A percentile compares a stretch with the other conserved stretches of the same genome.
phyloP scores from a whole-genome alignment of 441 rosid species.

The Arabidopsis lyrata region DNA sequence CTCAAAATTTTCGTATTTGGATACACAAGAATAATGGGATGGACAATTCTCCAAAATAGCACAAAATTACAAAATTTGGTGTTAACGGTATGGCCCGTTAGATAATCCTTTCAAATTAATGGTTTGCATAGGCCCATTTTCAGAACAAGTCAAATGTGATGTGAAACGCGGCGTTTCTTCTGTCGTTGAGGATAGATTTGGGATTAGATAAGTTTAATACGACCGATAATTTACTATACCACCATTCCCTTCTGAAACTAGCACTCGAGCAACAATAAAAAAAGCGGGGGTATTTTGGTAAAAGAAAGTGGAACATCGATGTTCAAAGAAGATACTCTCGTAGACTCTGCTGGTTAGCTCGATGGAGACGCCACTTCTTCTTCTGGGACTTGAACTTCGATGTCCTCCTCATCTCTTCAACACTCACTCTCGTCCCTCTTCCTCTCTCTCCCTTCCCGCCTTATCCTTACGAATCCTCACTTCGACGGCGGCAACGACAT shows the following conservation, averaged over 20 bases:
- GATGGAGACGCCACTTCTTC: slow-evolving; percentile 52
- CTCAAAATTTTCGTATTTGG: background rate
- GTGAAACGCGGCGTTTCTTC: background rate
- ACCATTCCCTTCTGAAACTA: background rate
- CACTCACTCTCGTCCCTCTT: slow-evolving; percentile 41
- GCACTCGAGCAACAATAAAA: background rate
- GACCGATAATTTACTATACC: background rate
- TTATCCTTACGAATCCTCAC: slow-evolving; percentile 30
- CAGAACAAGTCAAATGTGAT: background rate
- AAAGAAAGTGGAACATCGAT: background rate
- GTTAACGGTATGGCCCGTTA: slow-evolving; percentile 2
- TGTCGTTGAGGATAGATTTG: background rate
- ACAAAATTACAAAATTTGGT: background rate
- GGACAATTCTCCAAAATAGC: background rate
- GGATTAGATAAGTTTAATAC: background rate
- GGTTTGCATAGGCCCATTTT: slow-evolving; percentile 4
- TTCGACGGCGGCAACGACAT: slow-evolving; percentile 25
- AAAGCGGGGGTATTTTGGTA: background rate
- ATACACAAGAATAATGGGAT: background rate
- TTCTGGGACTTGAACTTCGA: slow-evolving; percentile 40
- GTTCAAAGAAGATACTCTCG: background rate
- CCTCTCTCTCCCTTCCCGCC: slow-evolving; percentile 34
- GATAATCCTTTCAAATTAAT: background rate
- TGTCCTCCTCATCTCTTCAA: slow-evolving; percentile 38
- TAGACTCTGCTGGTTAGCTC: slow-evolving; percentile 3